Base-by-base conservation (phyloP, 352 stramenopile species). In the Thalassiosira livingstoniorum region DNA sequence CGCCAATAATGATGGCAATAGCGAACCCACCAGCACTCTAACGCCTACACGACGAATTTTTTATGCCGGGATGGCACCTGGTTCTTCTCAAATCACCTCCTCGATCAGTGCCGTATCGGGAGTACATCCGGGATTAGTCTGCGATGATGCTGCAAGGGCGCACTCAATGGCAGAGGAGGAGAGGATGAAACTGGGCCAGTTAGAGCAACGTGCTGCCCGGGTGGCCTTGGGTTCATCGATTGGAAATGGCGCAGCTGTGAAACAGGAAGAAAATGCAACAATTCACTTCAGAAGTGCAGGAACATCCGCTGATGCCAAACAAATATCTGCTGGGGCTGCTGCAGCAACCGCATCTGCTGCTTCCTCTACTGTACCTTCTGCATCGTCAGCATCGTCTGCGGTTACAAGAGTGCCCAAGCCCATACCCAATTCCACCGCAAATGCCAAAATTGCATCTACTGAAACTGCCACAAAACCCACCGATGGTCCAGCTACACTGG, bases 1-100 rank as follows among this genome's bases (percentile, higher is more conserved):
- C n/a, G n/a, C n/a, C n/a, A n/a, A n/a, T n/a, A n/a, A n/a, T n/a
- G n/a, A n/a, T n/a, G n/a, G n/a, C n/a, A n/a, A n/a, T n/a, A n/a
- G 27, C 27, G 21, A 58, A 27, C 11, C 47, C 21, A 23, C 47
- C 29, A 39, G 18, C 27, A 13, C 53, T 34, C 2, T 62, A 31
- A 5, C 66, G 1, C 42, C n/a, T 7, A 81, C 87, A 63, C 63
- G 82, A 18, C 87, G 87, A 31, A 87, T 92, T 66, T 70, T 92
- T 18, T 92, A 91, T 65, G 89, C 82, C 4, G 89, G 89, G 4
- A 90, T 93, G 67, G 85, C 89, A 27, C 82, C 85, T 11, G 85
- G 86, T 57, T 91, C 85, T 31, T 75, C 53, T 32, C 89, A 93
- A 76, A 76, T 91, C 32, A 29, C 82, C 60, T 92, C 87, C 57